Evolutionary conservation across 768 basidiomycete species (phyloP).

Genomic region (Melanogaster broomeanus): DNA sequence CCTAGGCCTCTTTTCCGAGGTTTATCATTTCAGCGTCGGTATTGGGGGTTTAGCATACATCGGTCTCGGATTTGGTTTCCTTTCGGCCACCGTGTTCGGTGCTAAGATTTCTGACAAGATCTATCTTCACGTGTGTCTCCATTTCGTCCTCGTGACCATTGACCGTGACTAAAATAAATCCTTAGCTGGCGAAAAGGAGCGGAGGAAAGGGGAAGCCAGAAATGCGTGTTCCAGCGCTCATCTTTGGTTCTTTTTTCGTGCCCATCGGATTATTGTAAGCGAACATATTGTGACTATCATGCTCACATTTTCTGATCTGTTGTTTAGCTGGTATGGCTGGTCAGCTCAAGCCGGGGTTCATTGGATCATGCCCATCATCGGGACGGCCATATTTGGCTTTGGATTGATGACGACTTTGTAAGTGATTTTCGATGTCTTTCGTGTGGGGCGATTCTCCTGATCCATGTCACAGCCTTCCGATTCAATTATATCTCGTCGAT

Average conservation of each 20-base stretch:
- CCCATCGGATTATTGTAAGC: constrained; percentile 73
- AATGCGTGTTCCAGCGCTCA: constrained; percentile 73
- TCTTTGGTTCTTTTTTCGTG: constrained; percentile 68
- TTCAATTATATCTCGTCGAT: constrained; percentile 71
- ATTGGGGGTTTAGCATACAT: constrained; percentile 53
- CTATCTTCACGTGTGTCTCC: constrained; percentile 47
- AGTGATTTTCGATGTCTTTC: constrained; percentile 20
- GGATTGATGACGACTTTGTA: constrained; percentile 64
- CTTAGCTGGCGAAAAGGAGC: constrained; percentile 51
- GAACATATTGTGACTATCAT: neutral
- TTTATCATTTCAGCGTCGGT: constrained; percentile 54
- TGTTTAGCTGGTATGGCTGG: constrained; percentile 76
- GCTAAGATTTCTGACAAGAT: constrained; percentile 48
- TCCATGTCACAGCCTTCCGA: constrained; percentile 52
- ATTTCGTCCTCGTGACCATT: neutral
- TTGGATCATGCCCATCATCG: constrained; percentile 78
- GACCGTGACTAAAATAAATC: neutral
- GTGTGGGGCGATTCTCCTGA: neutral
- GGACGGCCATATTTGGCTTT: constrained; percentile 60
- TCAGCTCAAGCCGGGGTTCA: constrained; percentile 66
- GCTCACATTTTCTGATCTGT: constrained; percentile 1
- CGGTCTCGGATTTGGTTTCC: constrained; percentile 58
- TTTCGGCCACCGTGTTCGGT: constrained; percentile 48
- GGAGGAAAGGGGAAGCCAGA: constrained; percentile 71
- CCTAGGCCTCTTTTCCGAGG: constrained; percentile 44